These are phyloP conservation scores for Aspergillus sclerotiicarbonarius DNA, from an alignment of 495 filamentous ascomycete genomes.

Conservation along the genomic window DNA sequence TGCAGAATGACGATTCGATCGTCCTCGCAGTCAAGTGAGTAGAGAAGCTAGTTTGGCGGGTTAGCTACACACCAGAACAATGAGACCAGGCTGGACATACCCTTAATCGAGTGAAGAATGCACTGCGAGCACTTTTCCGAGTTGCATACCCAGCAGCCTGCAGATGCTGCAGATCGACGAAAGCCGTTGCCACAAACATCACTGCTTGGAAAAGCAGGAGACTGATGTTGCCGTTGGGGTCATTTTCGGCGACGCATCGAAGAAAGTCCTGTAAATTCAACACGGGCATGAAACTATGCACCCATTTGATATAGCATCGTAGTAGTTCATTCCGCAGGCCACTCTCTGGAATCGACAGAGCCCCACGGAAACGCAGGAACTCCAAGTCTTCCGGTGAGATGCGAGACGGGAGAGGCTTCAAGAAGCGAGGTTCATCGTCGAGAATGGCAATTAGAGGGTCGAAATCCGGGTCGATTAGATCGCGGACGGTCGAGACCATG, in stretches of 20 bases:
- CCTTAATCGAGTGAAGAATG: slow-evolving; percentile 71
- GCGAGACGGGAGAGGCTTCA: slow-evolving; percentile 41
- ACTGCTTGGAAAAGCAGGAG: slow-evolving; percentile 75
- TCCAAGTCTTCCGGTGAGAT: slow-evolving; percentile 68
- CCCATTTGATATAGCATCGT: slow-evolving; percentile 73
- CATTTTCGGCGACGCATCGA: slow-evolving; percentile 53
- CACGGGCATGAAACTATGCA: slow-evolving; percentile 83
- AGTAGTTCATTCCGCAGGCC: slow-evolving; percentile 69
- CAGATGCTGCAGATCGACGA: slow-evolving; percentile 68
- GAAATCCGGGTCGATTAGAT: slow-evolving; percentile 45
- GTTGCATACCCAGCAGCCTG: slow-evolving; percentile 65
- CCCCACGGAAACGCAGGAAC: slow-evolving; percentile 71
- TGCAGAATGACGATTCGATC: slow-evolving; percentile 79
- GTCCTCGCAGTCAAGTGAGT: slow-evolving; percentile 81
- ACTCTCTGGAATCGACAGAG: slow-evolving; percentile 63
- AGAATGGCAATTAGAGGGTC: slow-evolving; percentile 44
- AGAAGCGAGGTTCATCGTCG: slow-evolving; percentile 52
- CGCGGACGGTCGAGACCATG: slow-evolving; percentile 44
- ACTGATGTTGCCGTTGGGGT: slow-evolving; percentile 64
- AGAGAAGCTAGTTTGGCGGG: slow-evolving; percentile 49
- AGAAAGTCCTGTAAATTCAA: slow-evolving; percentile 73
- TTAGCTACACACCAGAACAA: slow-evolving; percentile 11
- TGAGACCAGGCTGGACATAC: slow-evolving; percentile 44
- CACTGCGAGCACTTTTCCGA: slow-evolving; percentile 69
- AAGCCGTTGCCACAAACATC: slow-evolving; percentile 76